These are phyloP conservation scores for Dichomitus squalens DNA, from an alignment of 1,284 basidiomycete genomes.

Conservation along the genomic window DNA sequence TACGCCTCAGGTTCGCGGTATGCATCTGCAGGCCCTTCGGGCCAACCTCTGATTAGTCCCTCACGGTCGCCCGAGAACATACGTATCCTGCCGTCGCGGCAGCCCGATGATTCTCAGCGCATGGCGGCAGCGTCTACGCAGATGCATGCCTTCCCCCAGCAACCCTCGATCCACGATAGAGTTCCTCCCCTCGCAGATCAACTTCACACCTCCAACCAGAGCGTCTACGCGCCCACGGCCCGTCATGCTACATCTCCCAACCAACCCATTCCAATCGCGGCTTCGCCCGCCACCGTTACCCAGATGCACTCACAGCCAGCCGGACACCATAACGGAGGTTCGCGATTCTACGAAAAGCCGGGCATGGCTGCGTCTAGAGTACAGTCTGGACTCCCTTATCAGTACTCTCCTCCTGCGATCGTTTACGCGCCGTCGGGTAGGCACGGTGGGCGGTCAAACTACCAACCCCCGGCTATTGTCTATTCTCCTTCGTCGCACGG, in stretches of 20 bases:
- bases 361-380: constrained; percentile 23
- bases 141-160: constrained; percentile 20
- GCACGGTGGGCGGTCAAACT: constrained; percentile 27
- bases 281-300: constrained; percentile 25
- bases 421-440: constrained; percentile 38
- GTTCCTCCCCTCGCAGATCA: constrained; percentile 23
- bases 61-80: constrained; percentile 36
- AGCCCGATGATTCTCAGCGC: constrained; percentile 27
- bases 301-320: constrained; percentile 32
- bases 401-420: constrained; percentile 36
- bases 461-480: constrained; percentile 37
- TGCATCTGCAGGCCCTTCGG: constrained; percentile 9
- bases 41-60: constrained; percentile 13
- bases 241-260: constrained; percentile 24
- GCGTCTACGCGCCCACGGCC: constrained; percentile 25
- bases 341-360: constrained; percentile 28
- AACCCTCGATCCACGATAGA: constrained; percentile 26
- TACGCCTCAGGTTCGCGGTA: constrained; percentile 29
- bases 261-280: constrained; percentile 24
- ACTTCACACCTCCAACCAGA: constrained; percentile 20
- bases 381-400: constrained; percentile 31
- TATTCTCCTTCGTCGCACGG: constrained; percentile 31
- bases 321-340: constrained; percentile 18
- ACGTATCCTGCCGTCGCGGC: constrained; percentile 34
- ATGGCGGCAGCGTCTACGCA: constrained; percentile 13